phyloP scores from a whole-genome alignment of 495 filamentous ascomycete species.

The Tuber borchii region DNA sequence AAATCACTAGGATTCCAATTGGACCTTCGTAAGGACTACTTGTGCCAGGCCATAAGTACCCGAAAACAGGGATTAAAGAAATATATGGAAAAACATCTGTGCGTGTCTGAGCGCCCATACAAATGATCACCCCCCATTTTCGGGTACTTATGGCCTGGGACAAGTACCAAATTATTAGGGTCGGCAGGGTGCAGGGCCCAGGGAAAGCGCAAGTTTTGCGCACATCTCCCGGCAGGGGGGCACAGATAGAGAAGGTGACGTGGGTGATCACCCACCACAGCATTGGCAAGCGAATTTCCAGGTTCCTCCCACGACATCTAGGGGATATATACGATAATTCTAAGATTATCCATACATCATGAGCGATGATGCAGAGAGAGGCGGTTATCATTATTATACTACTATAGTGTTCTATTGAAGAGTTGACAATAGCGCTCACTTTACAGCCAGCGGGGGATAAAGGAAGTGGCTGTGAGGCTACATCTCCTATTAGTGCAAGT shows the following conservation, averaged over 20 bases:
- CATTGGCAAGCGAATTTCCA: not conserved
- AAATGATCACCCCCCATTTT: too few relatives aligned
- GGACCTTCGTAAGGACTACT: not conserved
- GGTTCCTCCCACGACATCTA: not conserved
- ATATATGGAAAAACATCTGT: too few relatives aligned
- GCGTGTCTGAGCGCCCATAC: too few relatives aligned
- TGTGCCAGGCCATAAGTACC: too few relatives aligned
- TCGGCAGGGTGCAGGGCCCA: constrained; percentile 13
- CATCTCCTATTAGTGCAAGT: not conserved
- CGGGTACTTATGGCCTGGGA: too few relatives aligned
- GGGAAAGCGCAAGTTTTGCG: not conserved
- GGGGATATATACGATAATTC: not conserved
- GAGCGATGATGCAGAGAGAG: not conserved
- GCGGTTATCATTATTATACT: not conserved
- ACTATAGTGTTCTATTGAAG: not conserved
- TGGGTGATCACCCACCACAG: not conserved
- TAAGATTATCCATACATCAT: not conserved
- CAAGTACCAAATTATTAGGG: not conserved
- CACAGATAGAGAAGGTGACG: not conserved
- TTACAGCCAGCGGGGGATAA: not conserved
- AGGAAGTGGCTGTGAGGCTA: not conserved
- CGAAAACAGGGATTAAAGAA: too few relatives aligned
- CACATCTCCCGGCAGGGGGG: not conserved
- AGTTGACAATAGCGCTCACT: not conserved
- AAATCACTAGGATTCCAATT: not conserved